These are phyloP conservation scores for Acephala macrosclerotiorum DNA, from an alignment of 2,329 filamentous ascomycete species.

Conservation along the genomic window DNA sequence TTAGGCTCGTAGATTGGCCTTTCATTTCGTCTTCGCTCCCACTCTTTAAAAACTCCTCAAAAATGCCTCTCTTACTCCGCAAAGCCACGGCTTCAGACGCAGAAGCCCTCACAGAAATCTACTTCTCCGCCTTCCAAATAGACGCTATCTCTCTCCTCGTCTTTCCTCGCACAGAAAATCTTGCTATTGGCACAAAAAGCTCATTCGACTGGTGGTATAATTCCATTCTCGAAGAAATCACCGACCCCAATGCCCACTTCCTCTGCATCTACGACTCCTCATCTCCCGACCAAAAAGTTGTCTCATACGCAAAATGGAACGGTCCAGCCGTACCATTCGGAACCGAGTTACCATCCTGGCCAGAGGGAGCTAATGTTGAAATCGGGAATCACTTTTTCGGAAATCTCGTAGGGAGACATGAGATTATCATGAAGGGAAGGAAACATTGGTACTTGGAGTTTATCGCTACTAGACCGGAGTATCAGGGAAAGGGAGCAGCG, in stretches of 20 bases:
- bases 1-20: neutral
- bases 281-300: slow-evolving; percentile 39
- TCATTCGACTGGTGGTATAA: slow-evolving; percentile 46
- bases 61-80: slow-evolving; percentile 45
- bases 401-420: slow-evolving; percentile 46
- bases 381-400: slow-evolving; percentile 52
- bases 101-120: slow-evolving; percentile 50
- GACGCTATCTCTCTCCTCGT: slow-evolving; percentile 48
- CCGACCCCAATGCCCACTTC: slow-evolving; percentile 48
- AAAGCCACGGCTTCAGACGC: slow-evolving; percentile 51
- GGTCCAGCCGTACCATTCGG: slow-evolving; percentile 37
- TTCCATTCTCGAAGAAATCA: slow-evolving; percentile 49
- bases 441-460: slow-evolving; percentile 59
- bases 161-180: slow-evolving; percentile 43
- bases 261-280: slow-evolving; percentile 49
- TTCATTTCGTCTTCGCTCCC: neutral
- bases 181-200: too few relatives aligned
- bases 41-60: neutral
- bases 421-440: slow-evolving; percentile 48
- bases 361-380: slow-evolving; percentile 47
- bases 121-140: slow-evolving; percentile 53
- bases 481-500: slow-evolving; percentile 56
- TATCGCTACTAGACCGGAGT: slow-evolving; percentile 51
- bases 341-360: slow-evolving; percentile 47
- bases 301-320: slow-evolving; percentile 59